phyloP scores from a whole-genome alignment of 2,329 filamentous ascomycete genomes.

The Neofusicoccum parvum region DNA sequence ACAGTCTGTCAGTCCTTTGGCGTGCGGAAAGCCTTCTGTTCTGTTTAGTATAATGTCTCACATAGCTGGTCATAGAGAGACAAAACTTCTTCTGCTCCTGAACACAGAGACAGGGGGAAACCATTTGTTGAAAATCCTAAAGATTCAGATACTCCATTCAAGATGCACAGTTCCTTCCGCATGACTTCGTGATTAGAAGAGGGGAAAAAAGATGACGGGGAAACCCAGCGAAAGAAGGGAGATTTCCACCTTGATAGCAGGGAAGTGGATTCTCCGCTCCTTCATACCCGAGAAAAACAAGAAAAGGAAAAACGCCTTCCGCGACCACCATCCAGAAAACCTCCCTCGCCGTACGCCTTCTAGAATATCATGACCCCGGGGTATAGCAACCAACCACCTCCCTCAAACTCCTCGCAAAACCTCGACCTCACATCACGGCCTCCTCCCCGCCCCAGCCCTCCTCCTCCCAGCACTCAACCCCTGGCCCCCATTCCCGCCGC shows the following conservation, averaged over 20 bases:
- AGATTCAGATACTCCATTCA: background rate
- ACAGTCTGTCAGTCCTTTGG: background rate
- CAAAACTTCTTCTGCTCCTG: background rate
- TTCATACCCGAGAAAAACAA: too few relatives aligned
- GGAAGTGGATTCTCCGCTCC: too few relatives aligned
- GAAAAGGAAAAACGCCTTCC: too few relatives aligned
- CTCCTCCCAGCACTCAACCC: constrained; percentile 3
- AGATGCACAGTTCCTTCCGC: too few relatives aligned
- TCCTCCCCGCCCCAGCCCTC: background rate
- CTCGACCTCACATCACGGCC: background rate
- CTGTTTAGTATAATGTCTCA: background rate
- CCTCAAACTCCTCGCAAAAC: background rate
- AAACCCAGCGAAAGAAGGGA: too few relatives aligned
- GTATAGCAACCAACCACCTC: background rate
- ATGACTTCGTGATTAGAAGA: too few relatives aligned
- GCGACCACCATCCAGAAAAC: too few relatives aligned
- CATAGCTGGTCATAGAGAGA: constrained; percentile 1
- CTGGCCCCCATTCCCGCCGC: background rate
- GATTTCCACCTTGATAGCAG: too few relatives aligned
- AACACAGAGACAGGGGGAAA: background rate
- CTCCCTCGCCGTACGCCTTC: too few relatives aligned
- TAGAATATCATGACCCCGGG: too few relatives aligned
- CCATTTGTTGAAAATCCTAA: background rate
- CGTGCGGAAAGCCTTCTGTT: background rate
- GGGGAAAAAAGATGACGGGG: too few relatives aligned